Evolutionary conservation across 2,329 filamentous ascomycete genomes (phyloP).

Genomic region (Pseudocercospora fijiensis): DNA sequence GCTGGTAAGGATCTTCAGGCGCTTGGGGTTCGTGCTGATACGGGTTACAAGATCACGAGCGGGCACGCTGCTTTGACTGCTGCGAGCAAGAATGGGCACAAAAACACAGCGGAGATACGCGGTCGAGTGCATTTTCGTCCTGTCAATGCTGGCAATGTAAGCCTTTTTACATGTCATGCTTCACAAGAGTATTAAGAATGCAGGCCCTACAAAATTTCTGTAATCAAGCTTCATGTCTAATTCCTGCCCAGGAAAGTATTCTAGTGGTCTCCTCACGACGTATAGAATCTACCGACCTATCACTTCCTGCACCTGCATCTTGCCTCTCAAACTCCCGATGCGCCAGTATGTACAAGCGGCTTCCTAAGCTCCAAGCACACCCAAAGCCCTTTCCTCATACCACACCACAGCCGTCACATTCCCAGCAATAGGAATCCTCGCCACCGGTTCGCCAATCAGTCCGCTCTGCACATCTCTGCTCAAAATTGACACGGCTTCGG

Average conservation of each 20-base stretch:
- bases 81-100: no score
- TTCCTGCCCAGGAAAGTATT: not conserved
- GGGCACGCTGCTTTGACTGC: no score
- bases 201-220: no score
- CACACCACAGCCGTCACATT: slow-evolving; percentile 41
- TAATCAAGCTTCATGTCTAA: not conserved
- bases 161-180: no score
- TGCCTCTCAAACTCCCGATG: not conserved
- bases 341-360: slow-evolving; percentile 7
- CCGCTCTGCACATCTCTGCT: slow-evolving; percentile 61
- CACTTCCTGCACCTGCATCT: not conserved
- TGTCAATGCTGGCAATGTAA: no score
- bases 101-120: no score
- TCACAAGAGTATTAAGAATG: no score
- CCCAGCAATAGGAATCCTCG: slow-evolving; percentile 33
- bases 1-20: no score
- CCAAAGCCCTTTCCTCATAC: slow-evolving; percentile 24
- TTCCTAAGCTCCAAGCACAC: slow-evolving; percentile 16
- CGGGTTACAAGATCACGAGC: no score
- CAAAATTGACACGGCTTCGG: slow-evolving; percentile 61
- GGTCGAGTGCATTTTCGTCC: not conserved
- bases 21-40: no score
- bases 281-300: not conserved
- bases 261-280: not conserved
- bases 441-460: slow-evolving; percentile 53